phyloP scores from a whole-genome alignment of 2,329 filamentous ascomycete genomes.

The Helicocarpus griseus region DNA sequence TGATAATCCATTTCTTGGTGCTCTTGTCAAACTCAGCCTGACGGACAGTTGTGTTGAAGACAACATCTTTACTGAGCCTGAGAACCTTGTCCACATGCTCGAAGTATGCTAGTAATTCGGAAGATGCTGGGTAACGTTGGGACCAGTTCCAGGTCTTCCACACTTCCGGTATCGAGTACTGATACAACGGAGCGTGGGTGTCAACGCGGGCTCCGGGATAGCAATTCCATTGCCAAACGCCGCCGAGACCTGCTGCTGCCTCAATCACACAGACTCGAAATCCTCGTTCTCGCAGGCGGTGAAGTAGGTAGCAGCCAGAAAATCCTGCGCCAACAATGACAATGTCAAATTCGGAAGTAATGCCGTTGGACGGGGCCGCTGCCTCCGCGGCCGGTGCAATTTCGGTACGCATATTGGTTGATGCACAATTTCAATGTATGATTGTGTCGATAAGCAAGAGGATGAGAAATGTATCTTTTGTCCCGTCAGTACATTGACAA shows the following conservation, averaged over 20 bases:
- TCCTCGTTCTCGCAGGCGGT: slow-evolving; percentile 28
- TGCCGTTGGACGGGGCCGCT: no score
- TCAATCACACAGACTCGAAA: slow-evolving; percentile 32
- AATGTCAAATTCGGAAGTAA: no score
- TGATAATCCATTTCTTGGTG: slow-evolving; percentile 11
- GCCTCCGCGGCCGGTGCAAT: no score
- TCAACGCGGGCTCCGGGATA: slow-evolving; percentile 39
- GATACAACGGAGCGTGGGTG: slow-evolving; percentile 21
- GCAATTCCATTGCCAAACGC: slow-evolving; percentile 38
- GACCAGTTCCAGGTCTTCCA: slow-evolving; percentile 16
- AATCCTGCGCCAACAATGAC: slow-evolving; percentile 35
- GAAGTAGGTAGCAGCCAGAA: slow-evolving; percentile 27
- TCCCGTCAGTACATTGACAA: no score
- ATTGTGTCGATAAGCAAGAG: no score
- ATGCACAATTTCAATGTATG: no score
- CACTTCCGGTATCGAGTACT: slow-evolving; percentile 17
- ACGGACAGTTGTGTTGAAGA: slow-evolving; percentile 14
- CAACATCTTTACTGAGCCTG: slow-evolving; percentile 14
- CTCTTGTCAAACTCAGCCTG: slow-evolving; percentile 9
- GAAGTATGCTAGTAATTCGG: slow-evolving; percentile 23
- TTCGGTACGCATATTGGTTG: no score
- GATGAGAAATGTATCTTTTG: no score
- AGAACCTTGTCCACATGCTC: slow-evolving; percentile 17
- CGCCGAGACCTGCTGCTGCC: slow-evolving; percentile 28
- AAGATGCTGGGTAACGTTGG: slow-evolving; percentile 13